phyloP scores from a whole-genome alignment of 768 basidiomycete genomes.

The Mycena vulgaris region DNA sequence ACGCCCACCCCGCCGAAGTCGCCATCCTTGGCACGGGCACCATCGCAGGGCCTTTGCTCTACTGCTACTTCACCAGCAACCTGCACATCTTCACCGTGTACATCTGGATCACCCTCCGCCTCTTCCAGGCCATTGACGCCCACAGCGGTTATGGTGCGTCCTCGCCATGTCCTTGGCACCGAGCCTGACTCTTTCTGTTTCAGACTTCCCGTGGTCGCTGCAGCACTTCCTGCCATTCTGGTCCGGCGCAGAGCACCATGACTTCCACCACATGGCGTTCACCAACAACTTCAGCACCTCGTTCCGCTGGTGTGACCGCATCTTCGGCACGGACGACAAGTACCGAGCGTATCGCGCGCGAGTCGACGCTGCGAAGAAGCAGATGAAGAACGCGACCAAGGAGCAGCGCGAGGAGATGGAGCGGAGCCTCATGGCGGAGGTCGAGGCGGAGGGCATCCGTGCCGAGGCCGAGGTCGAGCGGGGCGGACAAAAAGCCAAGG shows the following conservation, averaged over 20 bases:
- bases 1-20: slow-evolving; percentile 97
- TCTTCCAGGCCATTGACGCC: slow-evolving; percentile 98
- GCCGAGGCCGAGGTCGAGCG: slow-evolving; percentile 74
- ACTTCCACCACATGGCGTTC: slow-evolving; percentile 99
- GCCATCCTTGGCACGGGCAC: slow-evolving; percentile 96
- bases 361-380: slow-evolving; percentile 72
- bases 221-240: slow-evolving; percentile 95
- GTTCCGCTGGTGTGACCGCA: slow-evolving; percentile 93
- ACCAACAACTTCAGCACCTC: slow-evolving; percentile 94
- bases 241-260: slow-evolving; percentile 98
- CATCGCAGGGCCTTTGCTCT: slow-evolving; percentile 89
- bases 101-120: slow-evolving; percentile 91
- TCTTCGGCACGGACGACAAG: slow-evolving; percentile 93
- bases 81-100: slow-evolving; percentile 96
- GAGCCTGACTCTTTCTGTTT: slow-evolving; percentile 41
- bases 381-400: slow-evolving; percentile 66
- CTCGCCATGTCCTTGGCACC: neutral
- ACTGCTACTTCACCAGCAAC: slow-evolving; percentile 80
- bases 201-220: slow-evolving; percentile 97
- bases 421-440: slow-evolving; percentile 74
- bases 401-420: slow-evolving; percentile 71
- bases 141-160: slow-evolving; percentile 94
- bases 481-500: slow-evolving; percentile 53
- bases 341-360: slow-evolving; percentile 86
- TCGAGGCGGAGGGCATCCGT: slow-evolving; percentile 79